A percentile compares a stretch with the other conserved stretches of the same genome.
These are phyloP conservation scores for Populus deltoides DNA, from an alignment of 345 rosid genomes.

Conservation along the genomic window DNA sequence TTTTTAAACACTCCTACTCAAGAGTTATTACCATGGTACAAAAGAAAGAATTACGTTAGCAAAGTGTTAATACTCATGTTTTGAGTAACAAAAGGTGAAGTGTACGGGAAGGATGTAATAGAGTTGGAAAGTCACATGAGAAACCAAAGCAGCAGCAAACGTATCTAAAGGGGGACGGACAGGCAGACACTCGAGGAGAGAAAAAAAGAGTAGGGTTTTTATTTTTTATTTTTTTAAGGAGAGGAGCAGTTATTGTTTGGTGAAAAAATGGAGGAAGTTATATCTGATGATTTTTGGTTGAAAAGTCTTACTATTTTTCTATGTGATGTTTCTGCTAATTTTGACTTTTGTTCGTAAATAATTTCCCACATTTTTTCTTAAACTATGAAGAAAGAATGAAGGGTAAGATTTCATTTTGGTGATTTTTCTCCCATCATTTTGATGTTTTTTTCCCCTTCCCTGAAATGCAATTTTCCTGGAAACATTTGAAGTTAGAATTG, in stretches of 20 bases:
- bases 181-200: background rate
- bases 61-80: no score
- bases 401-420: background rate
- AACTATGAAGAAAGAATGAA: background rate
- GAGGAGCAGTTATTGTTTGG: slow-evolving; percentile 15
- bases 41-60: no score
- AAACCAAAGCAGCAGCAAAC: no score
- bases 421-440: background rate
- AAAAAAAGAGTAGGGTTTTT: background rate
- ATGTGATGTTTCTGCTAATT: slow-evolving; percentile 5
- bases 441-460: background rate
- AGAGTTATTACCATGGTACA: no score
- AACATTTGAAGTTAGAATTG: no score
- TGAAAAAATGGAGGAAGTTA: slow-evolving; percentile 49
- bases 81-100: no score
- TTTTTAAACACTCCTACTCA: no score
- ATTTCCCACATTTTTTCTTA: background rate
- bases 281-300: slow-evolving; percentile 27
- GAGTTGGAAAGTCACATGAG: background rate
- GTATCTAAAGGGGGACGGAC: no score
- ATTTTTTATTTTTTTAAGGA: slow-evolving; percentile 1
- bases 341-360: background rate
- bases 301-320: background rate
- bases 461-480: background rate
- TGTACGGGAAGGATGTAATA: no score